A percentile compares a stretch with the other conserved stretches of the same genome.
Conservation (phyloP, 768 basidiomycete genomes). For the Pleurotus sapidus region DNA sequence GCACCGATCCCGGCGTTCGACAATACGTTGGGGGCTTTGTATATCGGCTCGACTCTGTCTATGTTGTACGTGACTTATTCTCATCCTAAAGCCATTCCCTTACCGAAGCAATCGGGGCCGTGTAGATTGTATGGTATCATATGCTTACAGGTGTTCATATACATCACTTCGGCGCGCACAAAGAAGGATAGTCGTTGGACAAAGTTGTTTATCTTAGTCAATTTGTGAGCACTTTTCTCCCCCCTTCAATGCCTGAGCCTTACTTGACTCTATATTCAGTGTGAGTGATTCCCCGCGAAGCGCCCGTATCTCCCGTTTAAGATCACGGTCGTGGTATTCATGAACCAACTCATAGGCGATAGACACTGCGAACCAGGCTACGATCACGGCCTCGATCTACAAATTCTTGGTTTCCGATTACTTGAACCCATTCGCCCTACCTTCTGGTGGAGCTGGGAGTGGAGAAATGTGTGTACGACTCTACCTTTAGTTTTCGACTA, state of each 20-base stretch:
- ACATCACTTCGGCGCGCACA: neutral
- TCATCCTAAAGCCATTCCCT: neutral
- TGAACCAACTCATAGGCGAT: neutral
- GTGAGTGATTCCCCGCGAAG: neutral
- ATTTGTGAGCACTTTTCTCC: neutral
- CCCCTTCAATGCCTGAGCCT: neutral
- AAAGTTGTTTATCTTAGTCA: neutral
- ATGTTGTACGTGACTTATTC: neutral
- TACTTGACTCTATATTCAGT: neutral
- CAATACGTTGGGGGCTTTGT: conserved; percentile 10
- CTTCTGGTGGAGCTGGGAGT: conserved; percentile 1
- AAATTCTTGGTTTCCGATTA: neutral
- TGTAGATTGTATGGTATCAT: conserved; percentile 8
- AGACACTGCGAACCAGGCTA: conserved; percentile 1
- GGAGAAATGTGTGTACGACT: neutral
- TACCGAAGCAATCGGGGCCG: neutral
- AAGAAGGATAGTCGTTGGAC: neutral
- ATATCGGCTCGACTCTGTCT: conserved; percentile 2
- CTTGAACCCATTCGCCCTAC: neutral
- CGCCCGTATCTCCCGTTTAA: too few species aligned
- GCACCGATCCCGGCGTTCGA: neutral
- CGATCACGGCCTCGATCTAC: neutral
- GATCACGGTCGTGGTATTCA: too few species aligned
- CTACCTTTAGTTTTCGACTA: too few species aligned
- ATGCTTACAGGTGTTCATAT: conserved; percentile 8